Percentiles rank a stretch among this genome's conserved stretches.
These are phyloP conservation scores for Tausonia pullulans DNA, from an alignment of 1,284 basidiomycete genomes.

Conservation along the genomic window DNA sequence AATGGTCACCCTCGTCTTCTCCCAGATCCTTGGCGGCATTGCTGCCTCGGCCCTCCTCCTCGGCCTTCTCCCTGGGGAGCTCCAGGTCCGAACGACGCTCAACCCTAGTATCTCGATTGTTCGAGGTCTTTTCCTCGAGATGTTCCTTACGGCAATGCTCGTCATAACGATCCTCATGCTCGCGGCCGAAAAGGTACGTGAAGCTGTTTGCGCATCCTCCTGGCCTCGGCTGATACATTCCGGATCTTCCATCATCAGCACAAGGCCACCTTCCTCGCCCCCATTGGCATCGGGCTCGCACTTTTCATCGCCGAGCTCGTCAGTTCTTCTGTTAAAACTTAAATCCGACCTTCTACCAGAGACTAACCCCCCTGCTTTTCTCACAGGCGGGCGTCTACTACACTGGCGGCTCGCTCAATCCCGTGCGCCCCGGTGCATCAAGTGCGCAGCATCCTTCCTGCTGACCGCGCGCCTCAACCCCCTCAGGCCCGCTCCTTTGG, in stretches of 20 bases:
- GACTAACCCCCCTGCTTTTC: constrained; percentile 21
- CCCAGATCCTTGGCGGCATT: constrained; percentile 39
- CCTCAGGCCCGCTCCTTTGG: constrained; percentile 30
- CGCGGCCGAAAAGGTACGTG: constrained; percentile 27
- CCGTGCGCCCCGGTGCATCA: constrained; percentile 13
- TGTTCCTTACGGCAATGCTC: constrained; percentile 33
- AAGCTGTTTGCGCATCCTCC: constrained; percentile 20
- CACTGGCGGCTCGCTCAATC: constrained; percentile 36
- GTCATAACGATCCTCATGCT: constrained; percentile 35
- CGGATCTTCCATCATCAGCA: constrained; percentile 24
- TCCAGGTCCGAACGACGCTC: constrained; percentile 34
- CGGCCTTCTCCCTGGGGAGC: constrained; percentile 33
- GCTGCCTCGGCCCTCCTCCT: constrained; percentile 35
- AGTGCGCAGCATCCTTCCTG: background rate
- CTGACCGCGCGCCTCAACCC: background rate
- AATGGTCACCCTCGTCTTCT: constrained; percentile 32
- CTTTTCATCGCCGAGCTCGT: constrained; percentile 39
- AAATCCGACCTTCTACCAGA: constrained; percentile 16
- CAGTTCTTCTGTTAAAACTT: background rate
- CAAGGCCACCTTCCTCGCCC: constrained; percentile 41
- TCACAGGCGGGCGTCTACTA: constrained; percentile 17
- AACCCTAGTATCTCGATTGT: constrained; percentile 24
- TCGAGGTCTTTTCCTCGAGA: constrained; percentile 31
- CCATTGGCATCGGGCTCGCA: constrained; percentile 41
- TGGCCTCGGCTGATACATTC: background rate